Evolutionary conservation across 106 monocot species (phyloP), one percentile per base, ranked within the genome.

Genomic region (Acorus calamus): DNA sequence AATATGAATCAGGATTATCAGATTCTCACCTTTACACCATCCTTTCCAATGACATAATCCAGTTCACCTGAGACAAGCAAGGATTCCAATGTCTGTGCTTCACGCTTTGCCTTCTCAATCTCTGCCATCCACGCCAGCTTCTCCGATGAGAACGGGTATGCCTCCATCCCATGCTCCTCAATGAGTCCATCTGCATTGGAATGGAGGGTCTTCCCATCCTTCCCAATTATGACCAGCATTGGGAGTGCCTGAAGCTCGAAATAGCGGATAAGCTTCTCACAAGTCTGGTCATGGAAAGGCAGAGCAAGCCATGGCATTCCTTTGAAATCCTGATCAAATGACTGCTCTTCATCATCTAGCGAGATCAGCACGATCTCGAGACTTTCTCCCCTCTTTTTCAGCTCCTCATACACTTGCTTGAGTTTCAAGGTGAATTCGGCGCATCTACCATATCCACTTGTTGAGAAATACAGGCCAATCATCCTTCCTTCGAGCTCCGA

Each of bases 401-500:
- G 68, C 14, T 87, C 79, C 42, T 56, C 13, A 62, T 84, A 79
- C 59, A 87, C 64, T 13, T 82, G 58, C 12, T 53, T 8, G 42
- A 87, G 81, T n/a, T 53, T 46, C 47, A 55, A 45, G 7, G 76
- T 76, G 55, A 91, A 91, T 41, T 83, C 71, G 12, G 14, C 11
- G 66, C 77, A 69, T 7, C 66, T 10, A 6, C 55, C 49, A 49
- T 61, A 79, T 6, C 63, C 66, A 49, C 62, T 67, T 6, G 73
- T 9, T 11, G 59, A 53, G 66, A 91, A 83, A 67, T 72, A 86
- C 8, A 91, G 64, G 28, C 71, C 81, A 11, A 87, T 77, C 57
- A 79, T 63, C 67, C 82, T 84, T 4, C 92, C 92, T 78, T 87
- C 87, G 12, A 92, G 79, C 42, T 84, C 76, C 2, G 84, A 72